Evolutionary conservation across 2,329 filamentous ascomycete genomes (phyloP).

Genomic region (Fusarium lyarnte): DNA sequence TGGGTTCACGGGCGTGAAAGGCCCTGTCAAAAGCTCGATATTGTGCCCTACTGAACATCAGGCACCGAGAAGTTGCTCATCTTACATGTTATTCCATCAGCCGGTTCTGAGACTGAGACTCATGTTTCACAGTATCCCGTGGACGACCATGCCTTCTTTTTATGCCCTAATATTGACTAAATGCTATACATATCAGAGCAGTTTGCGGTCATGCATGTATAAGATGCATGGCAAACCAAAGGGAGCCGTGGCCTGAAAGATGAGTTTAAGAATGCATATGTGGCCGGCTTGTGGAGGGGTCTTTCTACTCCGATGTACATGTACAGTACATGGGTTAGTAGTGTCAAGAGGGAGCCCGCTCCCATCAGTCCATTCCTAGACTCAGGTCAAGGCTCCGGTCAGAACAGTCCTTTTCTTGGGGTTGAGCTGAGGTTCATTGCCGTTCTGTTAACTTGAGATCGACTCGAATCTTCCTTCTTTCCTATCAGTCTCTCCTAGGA

Average conservation of each 20-base stretch:
- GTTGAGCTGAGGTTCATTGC: neutral
- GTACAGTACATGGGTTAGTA: conserved; percentile 4
- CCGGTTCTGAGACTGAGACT: conserved; percentile 31
- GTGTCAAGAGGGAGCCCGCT: conserved; percentile 28
- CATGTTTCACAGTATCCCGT: conserved; percentile 20
- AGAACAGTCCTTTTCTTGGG: conserved; percentile 3
- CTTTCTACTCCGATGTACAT: conserved; percentile 19
- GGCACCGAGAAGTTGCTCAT: conserved; percentile 28
- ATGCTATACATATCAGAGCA: neutral
- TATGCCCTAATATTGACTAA: neutral
- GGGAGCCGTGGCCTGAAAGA: conserved; percentile 30
- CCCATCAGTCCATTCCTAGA: conserved; percentile 29
- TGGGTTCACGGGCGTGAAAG: conserved; percentile 28
- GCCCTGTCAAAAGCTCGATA: conserved; percentile 25
- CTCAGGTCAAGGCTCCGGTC: conserved; percentile 12
- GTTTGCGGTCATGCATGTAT: conserved; percentile 14
- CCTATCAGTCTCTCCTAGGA: neutral
- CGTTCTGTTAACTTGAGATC: neutral
- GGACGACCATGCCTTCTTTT: conserved; percentile 1
- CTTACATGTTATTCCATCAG: conserved; percentile 1
- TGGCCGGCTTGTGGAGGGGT: conserved; percentile 31
- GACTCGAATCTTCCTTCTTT: neutral
- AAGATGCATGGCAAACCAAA: conserved; percentile 8
- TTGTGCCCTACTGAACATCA: conserved; percentile 29
- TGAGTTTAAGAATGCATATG: conserved; percentile 34